Percentiles rank a stretch among this genome's conserved stretches.
Conservation (phyloP, 352 stramenopile genomes). For the Thalassiosira oceanica region DNA sequence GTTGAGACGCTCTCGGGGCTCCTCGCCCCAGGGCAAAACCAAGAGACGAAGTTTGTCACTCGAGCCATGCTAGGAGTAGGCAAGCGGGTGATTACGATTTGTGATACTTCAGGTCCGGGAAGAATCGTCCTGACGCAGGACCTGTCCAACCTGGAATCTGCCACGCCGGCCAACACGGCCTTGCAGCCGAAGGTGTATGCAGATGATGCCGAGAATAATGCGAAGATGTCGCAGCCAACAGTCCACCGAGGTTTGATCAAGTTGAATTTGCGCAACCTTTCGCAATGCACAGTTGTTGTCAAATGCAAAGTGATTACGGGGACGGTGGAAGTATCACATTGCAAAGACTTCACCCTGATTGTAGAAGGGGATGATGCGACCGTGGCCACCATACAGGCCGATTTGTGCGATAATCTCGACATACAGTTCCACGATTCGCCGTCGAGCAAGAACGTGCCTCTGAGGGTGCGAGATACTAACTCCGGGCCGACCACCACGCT, state of each 20-base stretch:
- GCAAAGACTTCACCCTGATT: constrained; percentile 60
- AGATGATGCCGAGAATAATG: constrained; percentile 69
- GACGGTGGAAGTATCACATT: constrained; percentile 73
- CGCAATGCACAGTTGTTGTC: constrained; percentile 74
- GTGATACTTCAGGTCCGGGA: constrained; percentile 53
- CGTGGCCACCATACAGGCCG: constrained; percentile 79
- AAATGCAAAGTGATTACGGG: constrained; percentile 81
- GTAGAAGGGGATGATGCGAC: constrained; percentile 57
- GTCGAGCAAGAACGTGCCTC: constrained; percentile 56
- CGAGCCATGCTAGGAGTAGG: constrained; percentile 65
- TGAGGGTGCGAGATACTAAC: constrained; percentile 25
- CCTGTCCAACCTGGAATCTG: constrained; percentile 72
- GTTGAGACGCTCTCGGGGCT: constrained; percentile 38
- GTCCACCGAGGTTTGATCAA: constrained; percentile 72
- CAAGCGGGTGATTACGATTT: constrained; percentile 66
- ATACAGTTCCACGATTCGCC: constrained; percentile 72
- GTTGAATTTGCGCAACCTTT: constrained; percentile 65
- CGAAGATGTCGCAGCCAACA: constrained; percentile 28
- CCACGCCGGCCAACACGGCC: constrained; percentile 48
- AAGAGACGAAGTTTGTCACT: constrained; percentile 60
- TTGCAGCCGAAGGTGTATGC: constrained; percentile 60
- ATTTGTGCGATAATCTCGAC: constrained; percentile 75
- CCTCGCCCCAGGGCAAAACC: constrained; percentile 33
- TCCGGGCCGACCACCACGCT: constrained; percentile 45
- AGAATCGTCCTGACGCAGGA: constrained; percentile 77